Conservation (phyloP, 768 basidiomycete genomes). For the Chalciporus pseudorubinellus region DNA sequence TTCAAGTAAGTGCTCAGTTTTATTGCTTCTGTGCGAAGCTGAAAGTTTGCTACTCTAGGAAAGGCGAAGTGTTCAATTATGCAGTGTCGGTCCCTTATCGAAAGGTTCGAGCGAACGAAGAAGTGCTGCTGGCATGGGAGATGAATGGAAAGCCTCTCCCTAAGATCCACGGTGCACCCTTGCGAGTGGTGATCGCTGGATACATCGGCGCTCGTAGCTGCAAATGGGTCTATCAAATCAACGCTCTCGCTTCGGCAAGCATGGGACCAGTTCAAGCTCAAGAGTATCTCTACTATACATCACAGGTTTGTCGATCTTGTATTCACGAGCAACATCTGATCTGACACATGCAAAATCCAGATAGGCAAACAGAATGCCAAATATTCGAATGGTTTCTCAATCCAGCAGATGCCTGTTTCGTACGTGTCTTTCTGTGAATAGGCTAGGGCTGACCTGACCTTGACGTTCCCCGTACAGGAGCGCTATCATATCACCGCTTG, state of each 20-base stretch:
- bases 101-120: conserved; percentile 45
- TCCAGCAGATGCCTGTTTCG: conserved; percentile 60
- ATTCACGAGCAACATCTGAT: not conserved
- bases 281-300: conserved; percentile 53
- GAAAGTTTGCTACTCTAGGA: conserved; percentile 20
- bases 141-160: conserved; percentile 36
- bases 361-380: conserved; percentile 48
- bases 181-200: conserved; percentile 50
- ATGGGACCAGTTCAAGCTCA: conserved; percentile 51
- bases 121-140: conserved; percentile 35
- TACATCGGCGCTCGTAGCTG: conserved; percentile 54
- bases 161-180: conserved; percentile 50
- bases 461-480: conserved; percentile 4
- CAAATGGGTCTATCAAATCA: conserved; percentile 55
- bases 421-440: conserved; percentile 25
- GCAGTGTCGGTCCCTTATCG: conserved; percentile 51
- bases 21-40: not conserved
- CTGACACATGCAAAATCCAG: not conserved
- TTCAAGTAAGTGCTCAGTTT: conserved; percentile 39
- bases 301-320: conserved; percentile 40
- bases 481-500: conserved; percentile 17
- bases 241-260: conserved; percentile 47
- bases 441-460: not conserved
- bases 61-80: conserved; percentile 39
- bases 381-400: conserved; percentile 55